These are phyloP conservation scores for Prinsepia uniflora DNA, from an alignment of 306 rosid species.

Conservation along the genomic window DNA sequence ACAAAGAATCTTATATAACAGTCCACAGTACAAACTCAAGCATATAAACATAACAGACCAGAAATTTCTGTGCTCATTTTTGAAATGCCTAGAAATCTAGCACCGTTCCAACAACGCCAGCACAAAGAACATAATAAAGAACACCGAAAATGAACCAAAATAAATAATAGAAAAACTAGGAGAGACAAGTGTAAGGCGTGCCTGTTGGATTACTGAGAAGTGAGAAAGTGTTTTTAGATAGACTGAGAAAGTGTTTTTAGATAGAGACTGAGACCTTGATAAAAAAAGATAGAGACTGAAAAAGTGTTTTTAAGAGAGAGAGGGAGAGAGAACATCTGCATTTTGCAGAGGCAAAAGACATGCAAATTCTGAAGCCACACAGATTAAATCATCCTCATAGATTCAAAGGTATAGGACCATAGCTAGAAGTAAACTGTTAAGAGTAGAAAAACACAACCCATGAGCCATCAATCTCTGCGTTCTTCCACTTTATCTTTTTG, in stretches of 20 bases:
- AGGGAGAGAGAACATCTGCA: slow-evolving; percentile 8
- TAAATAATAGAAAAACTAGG: slow-evolving; percentile 5
- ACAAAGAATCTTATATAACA: background rate
- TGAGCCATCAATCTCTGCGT: slow-evolving; percentile 29
- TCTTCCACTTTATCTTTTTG: slow-evolving; percentile 9
- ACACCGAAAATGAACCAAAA: slow-evolving; percentile 16
- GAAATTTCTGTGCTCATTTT: background rate
- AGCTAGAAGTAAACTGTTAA: slow-evolving; percentile 32
- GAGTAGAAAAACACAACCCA: slow-evolving; percentile 42
- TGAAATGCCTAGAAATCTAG: slow-evolving; percentile 47
- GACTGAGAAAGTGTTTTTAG: slow-evolving; percentile 12
- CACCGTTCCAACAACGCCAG: slow-evolving; percentile 38
- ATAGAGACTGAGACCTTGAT: no score
- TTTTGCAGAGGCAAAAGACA: slow-evolving; percentile 29
- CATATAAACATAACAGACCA: background rate
- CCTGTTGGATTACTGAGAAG: slow-evolving; percentile 42
- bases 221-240: slow-evolving; percentile 8
- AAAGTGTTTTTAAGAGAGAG: slow-evolving; percentile 22
- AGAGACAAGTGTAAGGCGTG: slow-evolving; percentile 29
- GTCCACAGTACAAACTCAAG: background rate
- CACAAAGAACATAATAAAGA: slow-evolving; percentile 31
- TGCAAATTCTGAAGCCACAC: slow-evolving; percentile 42
- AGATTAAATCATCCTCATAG: slow-evolving; percentile 38
- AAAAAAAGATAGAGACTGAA: no score
- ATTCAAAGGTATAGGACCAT: slow-evolving; percentile 32